Evolutionary conservation across 1,284 basidiomycete species (phyloP), one percentile per base, ranked within the genome.

Genomic region (Malassezia japonica): DNA sequence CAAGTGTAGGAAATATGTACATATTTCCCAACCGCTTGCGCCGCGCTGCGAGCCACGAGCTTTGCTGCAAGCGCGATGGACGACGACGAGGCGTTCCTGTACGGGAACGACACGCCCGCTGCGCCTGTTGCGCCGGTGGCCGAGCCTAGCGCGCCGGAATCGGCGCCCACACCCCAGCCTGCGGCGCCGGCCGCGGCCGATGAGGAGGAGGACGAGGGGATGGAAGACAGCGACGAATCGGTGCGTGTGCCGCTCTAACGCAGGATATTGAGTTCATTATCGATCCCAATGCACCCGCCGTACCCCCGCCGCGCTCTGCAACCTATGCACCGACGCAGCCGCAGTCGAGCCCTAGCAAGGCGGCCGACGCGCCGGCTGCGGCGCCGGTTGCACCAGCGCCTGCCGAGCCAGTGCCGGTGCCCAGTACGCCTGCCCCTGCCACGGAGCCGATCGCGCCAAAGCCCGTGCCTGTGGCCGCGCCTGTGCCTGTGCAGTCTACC

Each of bases 191-290:
- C 27, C 12, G 27, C 27, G 27, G 27, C 27, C 12, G 75, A 75
- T n/a, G 76, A 76, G 13, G 74, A 72, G 2, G 70, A 72, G 2
- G 59, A 57, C 1, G 74, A 75, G 16, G 67, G 68, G n/a, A 75
- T 75, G 41, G 67, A 68, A 15, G 74, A 76, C 27, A 75, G 75
- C 62, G 66, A 76, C 42, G 74, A 53, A 27, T 54, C 51, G 10
- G 49, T 51, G 16, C 18, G 49, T 46, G 16, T 21, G 6, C 21
- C 20, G 6, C 6, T 18, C 42, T 46, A 6, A 45, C 8, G 12
- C 49, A 75, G 35, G 73, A 74, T 31, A 62, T 74, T 50, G 73
- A 74, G 42, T 73, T 74, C 46, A 67, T 74, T 46, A 65, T 72
- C 46, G 74, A 75, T 33, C 48, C 66, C n/a, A 61, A 50, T 32